Base-by-base conservation (phyloP, 2,329 filamentous ascomycete genomes). In the Whalleya microplaca region DNA sequence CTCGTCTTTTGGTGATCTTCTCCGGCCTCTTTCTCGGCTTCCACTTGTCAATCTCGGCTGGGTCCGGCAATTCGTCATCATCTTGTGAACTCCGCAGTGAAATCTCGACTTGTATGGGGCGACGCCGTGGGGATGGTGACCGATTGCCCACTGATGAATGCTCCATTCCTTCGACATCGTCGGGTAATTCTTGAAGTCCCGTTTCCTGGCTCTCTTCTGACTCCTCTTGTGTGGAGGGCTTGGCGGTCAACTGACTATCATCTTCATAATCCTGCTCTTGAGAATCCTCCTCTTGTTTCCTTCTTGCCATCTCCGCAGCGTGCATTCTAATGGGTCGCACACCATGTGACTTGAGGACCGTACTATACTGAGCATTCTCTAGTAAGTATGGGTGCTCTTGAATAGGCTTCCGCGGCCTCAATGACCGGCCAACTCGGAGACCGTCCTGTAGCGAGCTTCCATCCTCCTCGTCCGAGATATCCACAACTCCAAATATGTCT, bases 361-460 rank as follows among this genome's bases (percentile, higher is more conserved):
- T 80, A 52, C 78, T 80, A 66, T 85, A 85, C 23, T 80, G 77
- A 0, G 77, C 82, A 64, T 78, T 81, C 59, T 86, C 84, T 3
- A 85, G 71, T 5, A 81, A 70, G 59, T 86, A 86, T 2, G 84
- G 84, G 44, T 85, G 82, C 64, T 85, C 76, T 65, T 86, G 84
- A 6, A 86, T 86, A 1, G 83, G 83, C 58, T 85, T 86, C 19
- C 84, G 78, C 1, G 82, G 82, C 6, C 84, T 77, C n/a, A 86
- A 71, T 3, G 80, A 83, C 32, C 83, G 77, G 58, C 78, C 62
- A 18, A 58, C 53, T 41, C 51, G 58, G 42, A 41, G 18, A 45
- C 21, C 45, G 43, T 51, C 53, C 27, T 54, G 61, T 4, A 52
- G 16, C 9, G 20, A 42, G n/a, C 12, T 19, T 18, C 18, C 50